These are phyloP conservation scores for Pythium dissimile DNA, from an alignment of 352 stramenopile genomes.

Conservation along the genomic window DNA sequence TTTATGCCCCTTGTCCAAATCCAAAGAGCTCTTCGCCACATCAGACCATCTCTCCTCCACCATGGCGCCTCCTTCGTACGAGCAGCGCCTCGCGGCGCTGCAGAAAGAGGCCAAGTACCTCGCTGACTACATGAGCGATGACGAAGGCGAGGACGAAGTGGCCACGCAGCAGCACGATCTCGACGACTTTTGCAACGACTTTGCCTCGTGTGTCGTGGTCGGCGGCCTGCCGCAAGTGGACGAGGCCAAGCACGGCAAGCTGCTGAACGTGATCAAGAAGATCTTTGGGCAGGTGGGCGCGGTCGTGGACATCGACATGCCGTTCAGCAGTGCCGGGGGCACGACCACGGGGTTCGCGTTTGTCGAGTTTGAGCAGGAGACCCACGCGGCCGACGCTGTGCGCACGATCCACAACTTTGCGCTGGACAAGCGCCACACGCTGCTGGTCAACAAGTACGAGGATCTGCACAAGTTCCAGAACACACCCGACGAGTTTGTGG, in stretches of 20 bases:
- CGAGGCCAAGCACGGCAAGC: conserved; percentile 76
- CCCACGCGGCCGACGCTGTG: conserved; percentile 72
- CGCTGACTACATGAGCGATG: conserved; percentile 79
- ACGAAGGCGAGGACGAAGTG: conserved; percentile 68
- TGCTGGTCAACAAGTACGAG: conserved; percentile 92
- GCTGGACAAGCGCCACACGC: conserved; percentile 96
- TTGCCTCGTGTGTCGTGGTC: conserved; percentile 75
- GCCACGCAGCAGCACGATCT: conserved; percentile 62
- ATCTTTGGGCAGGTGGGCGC: conserved; percentile 81
- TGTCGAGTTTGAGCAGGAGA: conserved; percentile 76
- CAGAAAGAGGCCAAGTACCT: conserved; percentile 71
- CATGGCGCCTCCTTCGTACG: conserved; percentile 62
- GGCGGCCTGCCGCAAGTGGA: conserved; percentile 75
- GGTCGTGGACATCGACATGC: conserved; percentile 81
- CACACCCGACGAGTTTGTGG: conserved; percentile 73
- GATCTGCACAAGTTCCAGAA: conserved; percentile 82
- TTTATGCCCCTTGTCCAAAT: no score
- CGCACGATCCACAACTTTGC: conserved; percentile 86
- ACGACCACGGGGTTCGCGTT: conserved; percentile 80
- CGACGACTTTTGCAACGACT: conserved; percentile 79
- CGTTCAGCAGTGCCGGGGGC: conserved; percentile 39
- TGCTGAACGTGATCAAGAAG: conserved; percentile 83
- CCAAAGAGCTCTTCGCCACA: not conserved
- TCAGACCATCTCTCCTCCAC: not conserved
- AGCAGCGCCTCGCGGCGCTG: conserved; percentile 73